Base-by-base conservation (phyloP, 495 filamentous ascomycete species). In the Chaetomium tenue region DNA sequence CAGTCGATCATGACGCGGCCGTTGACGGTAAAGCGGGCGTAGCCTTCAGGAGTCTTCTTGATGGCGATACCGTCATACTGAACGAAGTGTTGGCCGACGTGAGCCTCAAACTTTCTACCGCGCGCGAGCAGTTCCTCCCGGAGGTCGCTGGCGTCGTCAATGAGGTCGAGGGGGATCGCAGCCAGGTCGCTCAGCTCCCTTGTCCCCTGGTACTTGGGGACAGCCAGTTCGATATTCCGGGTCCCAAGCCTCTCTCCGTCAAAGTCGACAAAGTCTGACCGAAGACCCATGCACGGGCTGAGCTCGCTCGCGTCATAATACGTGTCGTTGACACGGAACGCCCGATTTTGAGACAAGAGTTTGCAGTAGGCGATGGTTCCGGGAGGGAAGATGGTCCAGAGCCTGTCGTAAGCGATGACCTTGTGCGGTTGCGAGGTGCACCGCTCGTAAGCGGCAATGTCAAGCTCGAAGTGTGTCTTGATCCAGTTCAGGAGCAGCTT, bases 1-100 rank as follows among this genome's bases (percentile, higher is more conserved):
- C 65, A 70, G 54, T 78, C 77, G 26, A 79, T 69, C 71, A 78
- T 78, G 47, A 78, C 68, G 23, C 72, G 71, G 2, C 75, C 76
- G 15, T 65, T 42, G 40, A 74, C 72, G 51, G 63, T 67, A 56
- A 72, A 68, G 20, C 63, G 59, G 33, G 56, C 60, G 26, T 72
- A 74, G 12, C 71, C 74, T 3, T 68, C 51, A 6, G 58, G 57
- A 0, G 63, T 61, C 60, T 65, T 67, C 58, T 68, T 71, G n/a
- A 77, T 26, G n/a, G 69, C 75, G 9, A 74, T 52, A 11, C 68
- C 68, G 25, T 72, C 59, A 66, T 78, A 78, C 28, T 66, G 51
- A 39, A 67, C 53, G 55, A 69, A 71, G 30, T 75, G 71, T 39
- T 70, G 70, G 9, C 75, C 76, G 15, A 72, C 25, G 63, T 70